Evolutionary conservation across 148 eudicot species (phyloP).

Genomic region (Cornus controversa): DNA sequence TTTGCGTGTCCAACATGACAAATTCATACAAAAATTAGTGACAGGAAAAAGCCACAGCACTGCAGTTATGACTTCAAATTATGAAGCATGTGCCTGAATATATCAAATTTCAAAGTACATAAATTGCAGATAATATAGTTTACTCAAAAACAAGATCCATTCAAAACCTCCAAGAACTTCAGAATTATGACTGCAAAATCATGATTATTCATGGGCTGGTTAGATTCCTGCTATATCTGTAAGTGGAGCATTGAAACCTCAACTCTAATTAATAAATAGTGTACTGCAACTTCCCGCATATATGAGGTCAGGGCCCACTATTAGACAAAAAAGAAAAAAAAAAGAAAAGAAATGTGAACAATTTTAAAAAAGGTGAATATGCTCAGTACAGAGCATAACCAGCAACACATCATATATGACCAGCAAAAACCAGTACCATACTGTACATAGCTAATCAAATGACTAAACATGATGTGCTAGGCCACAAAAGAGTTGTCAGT

Average conservation of each 20-base stretch:
- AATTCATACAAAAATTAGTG: neutral
- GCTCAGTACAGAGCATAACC: neutral
- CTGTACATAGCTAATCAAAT: neutral
- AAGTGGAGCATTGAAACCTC: neutral
- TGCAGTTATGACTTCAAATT: slow-evolving; percentile 3
- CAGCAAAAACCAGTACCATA: slow-evolving; percentile 4
- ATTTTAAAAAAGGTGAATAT: neutral
- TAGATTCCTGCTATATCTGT: neutral
- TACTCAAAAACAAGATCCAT: neutral
- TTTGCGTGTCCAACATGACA: neutral
- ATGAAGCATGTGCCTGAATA: neutral
- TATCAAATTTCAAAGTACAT: neutral
- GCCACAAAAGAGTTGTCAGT: neutral
- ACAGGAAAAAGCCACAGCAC: slow-evolving; percentile 1
- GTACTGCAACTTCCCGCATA: neutral
- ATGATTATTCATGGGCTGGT: neutral
- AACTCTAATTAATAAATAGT: neutral
- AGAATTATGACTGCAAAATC: neutral
- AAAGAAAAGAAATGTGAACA: neutral
- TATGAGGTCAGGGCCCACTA: neutral
- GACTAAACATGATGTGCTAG: neutral
- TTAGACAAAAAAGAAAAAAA: too few relatives aligned
- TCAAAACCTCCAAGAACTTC: slow-evolving; percentile 1
- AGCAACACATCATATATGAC: neutral
- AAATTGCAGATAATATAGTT: neutral